Evolutionary conservation across 805 yeast genomes (phyloP).

Genomic region (Candida silvatica): DNA sequence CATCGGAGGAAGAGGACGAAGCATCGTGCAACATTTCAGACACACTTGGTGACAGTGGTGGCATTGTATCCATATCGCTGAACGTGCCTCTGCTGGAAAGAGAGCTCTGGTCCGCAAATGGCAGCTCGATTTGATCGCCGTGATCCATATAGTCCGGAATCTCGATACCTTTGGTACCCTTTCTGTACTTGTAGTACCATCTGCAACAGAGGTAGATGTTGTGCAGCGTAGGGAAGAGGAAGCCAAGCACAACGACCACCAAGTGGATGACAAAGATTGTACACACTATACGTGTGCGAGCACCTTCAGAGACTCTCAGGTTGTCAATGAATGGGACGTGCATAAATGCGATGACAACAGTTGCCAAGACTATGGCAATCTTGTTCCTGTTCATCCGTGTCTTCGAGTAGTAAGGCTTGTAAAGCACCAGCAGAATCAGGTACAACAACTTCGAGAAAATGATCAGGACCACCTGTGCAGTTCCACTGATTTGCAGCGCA

Average conservation of each 20-base stretch:
- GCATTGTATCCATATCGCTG: constrained; percentile 3
- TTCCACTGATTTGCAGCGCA: constrained; percentile 32
- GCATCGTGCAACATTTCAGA: not conserved
- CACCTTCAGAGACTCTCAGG: constrained; percentile 28
- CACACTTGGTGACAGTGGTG: constrained; percentile 2
- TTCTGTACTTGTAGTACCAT: constrained; percentile 9
- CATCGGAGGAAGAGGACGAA: not conserved
- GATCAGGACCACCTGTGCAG: constrained; percentile 33
- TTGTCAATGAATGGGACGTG: constrained; percentile 34
- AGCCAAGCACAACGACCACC: constrained; percentile 14
- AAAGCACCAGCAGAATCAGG: constrained; percentile 15
- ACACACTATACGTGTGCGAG: constrained; percentile 34
- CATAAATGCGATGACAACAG: constrained; percentile 30
- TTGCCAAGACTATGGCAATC: constrained; percentile 29
- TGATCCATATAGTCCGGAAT: constrained; percentile 14
- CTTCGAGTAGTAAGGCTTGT: constrained; percentile 26
- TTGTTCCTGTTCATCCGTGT: constrained; percentile 23
- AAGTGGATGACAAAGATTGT: constrained; percentile 34
- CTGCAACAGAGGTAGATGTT: constrained; percentile 19
- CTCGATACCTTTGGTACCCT: constrained; percentile 15
- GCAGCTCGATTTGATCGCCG: constrained; percentile 16
- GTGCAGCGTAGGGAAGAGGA: constrained; percentile 19
- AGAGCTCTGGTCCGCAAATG: constrained; percentile 7
- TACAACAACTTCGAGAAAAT: constrained; percentile 28
- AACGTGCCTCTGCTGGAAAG: not conserved